Conservation (phyloP, 1,284 basidiomycete genomes). For the Stygiomarasmius scandens region DNA sequence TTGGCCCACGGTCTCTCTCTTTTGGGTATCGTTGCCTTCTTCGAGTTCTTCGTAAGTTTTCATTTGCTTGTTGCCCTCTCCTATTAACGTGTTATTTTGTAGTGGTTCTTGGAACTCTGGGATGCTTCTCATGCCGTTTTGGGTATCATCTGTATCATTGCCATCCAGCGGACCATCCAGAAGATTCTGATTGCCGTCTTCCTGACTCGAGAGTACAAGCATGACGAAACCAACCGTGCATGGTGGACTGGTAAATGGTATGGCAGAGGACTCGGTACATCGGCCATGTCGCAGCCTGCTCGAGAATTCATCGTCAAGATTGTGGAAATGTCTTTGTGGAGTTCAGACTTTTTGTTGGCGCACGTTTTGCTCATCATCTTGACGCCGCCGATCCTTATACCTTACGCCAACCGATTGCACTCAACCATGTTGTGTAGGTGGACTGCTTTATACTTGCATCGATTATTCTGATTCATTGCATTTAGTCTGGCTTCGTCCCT, state of each 20-base stretch:
- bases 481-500: conserved; percentile 85
- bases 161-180: conserved; percentile 89
- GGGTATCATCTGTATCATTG: conserved; percentile 83
- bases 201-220: conserved; percentile 93
- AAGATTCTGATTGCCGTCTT: conserved; percentile 93
- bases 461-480: conserved; percentile 17
- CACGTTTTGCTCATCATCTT: conserved; percentile 86
- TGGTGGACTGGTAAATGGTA: conserved; percentile 99
- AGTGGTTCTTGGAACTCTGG: conserved; percentile 99
- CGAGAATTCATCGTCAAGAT: conserved; percentile 97
- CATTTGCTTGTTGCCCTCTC: neutral
- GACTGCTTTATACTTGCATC: conserved; percentile 13
- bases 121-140: conserved; percentile 92
- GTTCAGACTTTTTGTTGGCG: conserved; percentile 84
- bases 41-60: conserved; percentile 88
- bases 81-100: conserved; percentile 21
- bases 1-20: conserved; percentile 82
- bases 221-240: conserved; percentile 94
- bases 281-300: conserved; percentile 91
- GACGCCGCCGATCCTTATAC: conserved; percentile 83
- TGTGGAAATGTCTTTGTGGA: conserved; percentile 94
- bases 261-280: conserved; percentile 84
- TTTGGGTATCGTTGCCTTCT: conserved; percentile 85
- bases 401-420: conserved; percentile 86
- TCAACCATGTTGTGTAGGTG: conserved; percentile 86